These are phyloP conservation scores for Rickenella mellea DNA, from an alignment of 768 basidiomycete genomes.

Conservation along the genomic window DNA sequence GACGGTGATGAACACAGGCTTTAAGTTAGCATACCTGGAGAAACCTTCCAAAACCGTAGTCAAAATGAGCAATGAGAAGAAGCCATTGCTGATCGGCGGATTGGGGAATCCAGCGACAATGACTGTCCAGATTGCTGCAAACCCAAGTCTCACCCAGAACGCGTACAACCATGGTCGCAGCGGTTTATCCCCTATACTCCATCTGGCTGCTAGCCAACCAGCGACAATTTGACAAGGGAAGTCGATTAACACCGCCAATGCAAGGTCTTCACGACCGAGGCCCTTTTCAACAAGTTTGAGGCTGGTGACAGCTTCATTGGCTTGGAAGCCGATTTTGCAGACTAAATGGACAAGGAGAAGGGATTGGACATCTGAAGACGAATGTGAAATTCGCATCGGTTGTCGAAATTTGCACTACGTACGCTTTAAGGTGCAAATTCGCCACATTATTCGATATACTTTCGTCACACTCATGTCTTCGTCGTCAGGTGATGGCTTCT, in stretches of 20 bases:
- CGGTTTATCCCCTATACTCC: conserved; percentile 74
- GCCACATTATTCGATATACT: conserved; percentile 93
- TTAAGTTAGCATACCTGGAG: conserved; percentile 43
- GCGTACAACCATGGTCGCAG: conserved; percentile 85
- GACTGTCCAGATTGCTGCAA: conserved; percentile 62
- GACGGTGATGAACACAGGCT: neutral
- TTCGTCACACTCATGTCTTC: conserved; percentile 84
- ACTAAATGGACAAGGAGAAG: conserved; percentile 82
- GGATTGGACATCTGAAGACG: conserved; percentile 70
- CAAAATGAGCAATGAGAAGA: conserved; percentile 72
- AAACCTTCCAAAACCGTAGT: conserved; percentile 82
- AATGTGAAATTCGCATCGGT: conserved; percentile 1
- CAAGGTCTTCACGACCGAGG: conserved; percentile 88
- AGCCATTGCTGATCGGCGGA: conserved; percentile 60
- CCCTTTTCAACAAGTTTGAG: conserved; percentile 98
- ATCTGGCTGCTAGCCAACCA: conserved; percentile 89
- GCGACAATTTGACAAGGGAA: conserved; percentile 96
- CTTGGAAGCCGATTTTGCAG: conserved; percentile 90
- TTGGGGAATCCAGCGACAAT: conserved; percentile 82
- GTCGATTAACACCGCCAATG: conserved; percentile 91
- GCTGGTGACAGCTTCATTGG: conserved; percentile 83
- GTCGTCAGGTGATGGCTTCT: conserved; percentile 61
- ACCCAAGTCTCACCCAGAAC: conserved; percentile 78
- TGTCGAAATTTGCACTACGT: conserved; percentile 16
- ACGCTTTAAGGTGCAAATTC: conserved; percentile 88